Conservation (phyloP, 768 basidiomycete genomes). For the Russula earlei region DNA sequence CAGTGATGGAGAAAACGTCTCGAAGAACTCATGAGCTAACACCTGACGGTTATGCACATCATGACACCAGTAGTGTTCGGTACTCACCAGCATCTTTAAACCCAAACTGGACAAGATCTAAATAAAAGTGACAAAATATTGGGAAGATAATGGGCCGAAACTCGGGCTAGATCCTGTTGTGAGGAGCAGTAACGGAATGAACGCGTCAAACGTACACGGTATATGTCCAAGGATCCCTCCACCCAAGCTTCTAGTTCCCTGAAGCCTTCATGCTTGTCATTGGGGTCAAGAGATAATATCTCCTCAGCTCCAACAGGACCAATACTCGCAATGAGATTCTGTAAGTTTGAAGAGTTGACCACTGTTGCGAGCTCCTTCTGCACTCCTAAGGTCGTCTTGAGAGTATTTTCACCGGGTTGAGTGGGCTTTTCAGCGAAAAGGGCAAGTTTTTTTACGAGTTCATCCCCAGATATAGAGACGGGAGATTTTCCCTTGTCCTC, state of each 20-base stretch:
- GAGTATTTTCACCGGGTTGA: slow-evolving; percentile 56
- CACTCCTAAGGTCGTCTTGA: slow-evolving; percentile 58
- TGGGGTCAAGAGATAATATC: slow-evolving; percentile 69
- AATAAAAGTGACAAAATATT: slow-evolving; percentile 94
- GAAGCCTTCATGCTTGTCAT: slow-evolving; percentile 80
- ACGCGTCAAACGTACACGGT: slow-evolving; percentile 45
- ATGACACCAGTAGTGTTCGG: not conserved
- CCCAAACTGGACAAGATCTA: slow-evolving; percentile 86
- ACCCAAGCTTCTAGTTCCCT: slow-evolving; percentile 83
- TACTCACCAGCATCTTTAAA: slow-evolving; percentile 80
- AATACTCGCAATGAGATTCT: slow-evolving; percentile 67
- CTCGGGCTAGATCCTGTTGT: slow-evolving; percentile 55
- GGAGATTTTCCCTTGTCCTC: slow-evolving; percentile 32
- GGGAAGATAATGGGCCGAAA: slow-evolving; percentile 90
- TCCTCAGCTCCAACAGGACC: slow-evolving; percentile 77
- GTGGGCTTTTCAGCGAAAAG: slow-evolving; percentile 63
- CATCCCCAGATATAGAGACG: slow-evolving; percentile 36
- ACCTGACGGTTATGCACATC: slow-evolving; percentile 15
- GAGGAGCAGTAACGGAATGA: not conserved
- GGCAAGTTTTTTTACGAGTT: slow-evolving; percentile 46
- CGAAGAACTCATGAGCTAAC: slow-evolving; percentile 66
- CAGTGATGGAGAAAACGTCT: slow-evolving; percentile 59
- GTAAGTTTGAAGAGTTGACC: slow-evolving; percentile 64
- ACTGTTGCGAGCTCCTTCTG: slow-evolving; percentile 58
- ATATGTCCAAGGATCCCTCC: slow-evolving; percentile 86